Conservation (phyloP, 2,329 filamentous ascomycete species). For the Alternaria sp. region DNA sequence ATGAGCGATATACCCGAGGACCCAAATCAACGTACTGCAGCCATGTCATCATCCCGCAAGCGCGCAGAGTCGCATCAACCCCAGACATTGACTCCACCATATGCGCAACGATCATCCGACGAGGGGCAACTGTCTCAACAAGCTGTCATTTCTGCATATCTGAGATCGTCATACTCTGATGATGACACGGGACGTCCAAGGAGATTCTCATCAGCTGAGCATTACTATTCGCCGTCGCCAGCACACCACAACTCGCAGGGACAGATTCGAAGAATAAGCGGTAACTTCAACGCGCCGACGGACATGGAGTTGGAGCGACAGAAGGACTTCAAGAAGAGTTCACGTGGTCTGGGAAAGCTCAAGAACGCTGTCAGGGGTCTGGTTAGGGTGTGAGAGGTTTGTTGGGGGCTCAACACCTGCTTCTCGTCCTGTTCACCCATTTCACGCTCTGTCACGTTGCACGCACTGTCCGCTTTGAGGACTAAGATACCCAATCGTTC, state of each 20-base stretch:
- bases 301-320: constrained; percentile 32
- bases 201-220: constrained; percentile 18
- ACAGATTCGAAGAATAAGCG: constrained; percentile 31
- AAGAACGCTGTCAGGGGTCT: constrained; percentile 24
- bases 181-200: constrained; percentile 11
- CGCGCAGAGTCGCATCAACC: constrained; percentile 24
- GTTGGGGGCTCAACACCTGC: constrained; percentile 3
- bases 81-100: neutral
- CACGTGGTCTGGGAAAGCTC: constrained; percentile 21
- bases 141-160: constrained; percentile 12
- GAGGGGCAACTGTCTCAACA: constrained; percentile 9
- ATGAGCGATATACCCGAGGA: constrained; percentile 15
- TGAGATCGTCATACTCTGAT: constrained; percentile 13
- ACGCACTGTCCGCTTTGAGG: constrained; percentile 7
- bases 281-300: constrained; percentile 41
- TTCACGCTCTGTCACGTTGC: constrained; percentile 4
- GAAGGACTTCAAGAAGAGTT: constrained; percentile 19
- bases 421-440: constrained; percentile 3
- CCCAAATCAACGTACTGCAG: constrained; percentile 1
- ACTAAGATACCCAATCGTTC: constrained; percentile 16
- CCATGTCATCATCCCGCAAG: constrained; percentile 15
- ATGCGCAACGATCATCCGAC: constrained; percentile 2
- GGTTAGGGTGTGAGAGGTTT: constrained; percentile 15
- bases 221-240: constrained; percentile 10
- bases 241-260: constrained; percentile 12